Base-by-base conservation (phyloP, 2,329 filamentous ascomycete species). In the Alternaria consortialis region DNA sequence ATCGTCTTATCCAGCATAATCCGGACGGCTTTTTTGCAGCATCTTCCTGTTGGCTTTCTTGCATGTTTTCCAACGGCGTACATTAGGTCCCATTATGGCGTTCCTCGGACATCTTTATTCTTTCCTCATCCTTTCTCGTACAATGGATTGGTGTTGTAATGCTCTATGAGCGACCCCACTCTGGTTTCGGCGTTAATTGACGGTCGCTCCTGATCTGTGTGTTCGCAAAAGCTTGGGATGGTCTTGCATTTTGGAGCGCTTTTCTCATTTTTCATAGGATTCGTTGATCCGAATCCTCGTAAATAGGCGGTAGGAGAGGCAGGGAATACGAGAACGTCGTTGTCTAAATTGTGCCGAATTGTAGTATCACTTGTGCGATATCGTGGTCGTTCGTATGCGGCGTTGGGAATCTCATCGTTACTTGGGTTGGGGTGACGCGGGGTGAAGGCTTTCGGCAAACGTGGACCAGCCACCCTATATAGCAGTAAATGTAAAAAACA, bases 61-160 rank as follows among this genome's bases (percentile, higher is more conserved):
- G 71, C 70, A 71, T 77, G 67, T 75, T 71, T 68, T 63, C 63
- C 62, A 56, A 44, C 54, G 72, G 73, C 65, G 74, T 74, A 73
- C 56, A 47, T 50, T 55, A 42, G 60, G 64, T 53, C 67, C 44
- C 23, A 63, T 27, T 53, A 64, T 42, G 73, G 70, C 63, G 66
- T 71, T 71, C 60, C 59, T 51, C 37, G 57, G 56, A 60, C 70
- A 62, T 70, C 44, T 62, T 66, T 64, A 63, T 50, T 43, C 27
- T 70, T 60, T 68, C 46, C 29, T 56, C 47, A 52, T 60, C 29
- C 43, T 60, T 66, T 62, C 58, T 55, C 64, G 59, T 53, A 67
- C 70, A 68, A 70, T 72, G 64, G 70, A 71, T 62, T 73, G 71
- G 73, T 42, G 39, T 73, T 74, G 65, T 76, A 72, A 73, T 75